Percentiles rank a stretch among this genome's conserved stretches.
Evolutionary conservation across 352 stramenopile species (phyloP).

Genomic region (Globisporangium yorkense): DNA sequence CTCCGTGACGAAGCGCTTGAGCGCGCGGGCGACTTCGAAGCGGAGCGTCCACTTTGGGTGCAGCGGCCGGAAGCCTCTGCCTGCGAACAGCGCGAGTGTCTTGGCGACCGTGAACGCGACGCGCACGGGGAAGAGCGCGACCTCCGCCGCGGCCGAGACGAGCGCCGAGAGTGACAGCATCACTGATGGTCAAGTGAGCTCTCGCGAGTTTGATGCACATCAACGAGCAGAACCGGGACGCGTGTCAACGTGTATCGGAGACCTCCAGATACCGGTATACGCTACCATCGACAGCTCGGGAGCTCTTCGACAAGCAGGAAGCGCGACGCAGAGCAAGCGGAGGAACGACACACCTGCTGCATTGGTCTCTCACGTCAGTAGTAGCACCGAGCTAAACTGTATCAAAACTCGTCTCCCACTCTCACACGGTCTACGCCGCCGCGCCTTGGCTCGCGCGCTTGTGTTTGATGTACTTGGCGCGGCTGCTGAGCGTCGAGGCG

Average conservation of each 20-base stretch:
- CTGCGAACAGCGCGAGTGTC: slow-evolving; percentile 5
- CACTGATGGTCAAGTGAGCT: too few relatives aligned
- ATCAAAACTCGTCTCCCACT: background rate
- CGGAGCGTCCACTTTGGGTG: slow-evolving; percentile 31
- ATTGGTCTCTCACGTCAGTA: too few relatives aligned
- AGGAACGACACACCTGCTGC: too few relatives aligned
- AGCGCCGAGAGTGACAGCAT: slow-evolving; percentile 4
- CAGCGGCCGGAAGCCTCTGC: slow-evolving; percentile 6
- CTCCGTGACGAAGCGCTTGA: slow-evolving; percentile 20
- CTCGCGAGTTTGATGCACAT: too few relatives aligned
- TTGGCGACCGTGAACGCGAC: slow-evolving; percentile 6
- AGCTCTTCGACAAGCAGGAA: too few relatives aligned
- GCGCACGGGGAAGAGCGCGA: slow-evolving; percentile 16
- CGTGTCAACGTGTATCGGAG: too few relatives aligned
- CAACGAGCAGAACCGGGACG: too few relatives aligned
- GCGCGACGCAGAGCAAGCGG: too few relatives aligned
- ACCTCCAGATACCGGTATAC: too few relatives aligned
- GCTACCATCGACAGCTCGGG: background rate
- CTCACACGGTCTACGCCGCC: background rate
- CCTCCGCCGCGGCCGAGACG: slow-evolving; percentile 1
- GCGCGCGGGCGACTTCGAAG: slow-evolving; percentile 28
- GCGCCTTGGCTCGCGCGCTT: background rate
- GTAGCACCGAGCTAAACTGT: background rate
- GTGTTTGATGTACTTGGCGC: background rate
- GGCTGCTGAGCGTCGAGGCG: slow-evolving; percentile 18